Base-by-base conservation (phyloP, 495 filamentous ascomycete genomes). In the Lentithecium fluviatile region DNA sequence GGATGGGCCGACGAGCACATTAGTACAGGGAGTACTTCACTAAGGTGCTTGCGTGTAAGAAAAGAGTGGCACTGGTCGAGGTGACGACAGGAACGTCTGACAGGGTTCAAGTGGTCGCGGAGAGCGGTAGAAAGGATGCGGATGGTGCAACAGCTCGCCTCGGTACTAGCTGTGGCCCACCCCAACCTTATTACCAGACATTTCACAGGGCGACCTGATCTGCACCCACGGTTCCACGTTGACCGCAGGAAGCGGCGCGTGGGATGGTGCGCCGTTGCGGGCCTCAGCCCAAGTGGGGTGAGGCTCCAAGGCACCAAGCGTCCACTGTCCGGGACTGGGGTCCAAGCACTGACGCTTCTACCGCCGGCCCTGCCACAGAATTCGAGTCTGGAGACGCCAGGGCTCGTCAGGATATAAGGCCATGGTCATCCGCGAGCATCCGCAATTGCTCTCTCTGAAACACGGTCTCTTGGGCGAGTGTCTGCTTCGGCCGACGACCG, bases 201-300 rank as follows among this genome's bases (percentile, higher is more conserved):
- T 38, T 50, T 56, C 45, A 46, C 57, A 21, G n/a, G 47, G 53
- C 47, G 48, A 32, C 19, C 37, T 52, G 62, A 65, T 60, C 62
- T 65, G 56, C 62, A 42, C 26, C 62, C 56, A 65, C 56, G 62
- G 62, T 54, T 56, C 62, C 62, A 65, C 62, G 56, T 65, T 60
- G 42, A 29, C 45, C 54, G 56, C 61, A 45, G 32, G 45, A 21
- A 2, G 40, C 15, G 38, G 17, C 49, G 61, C 54, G 49, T 54
- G 48, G 54, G 54, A 61, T 54, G 58, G 58, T 43, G 49, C 21
- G 32, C 42, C 58, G 42, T 23, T 26, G n/a, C 40, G 26, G 23
- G 12, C 10, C 47, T 46, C 36, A 4, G 20, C 13, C 7, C 55
- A 26, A 64, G 56, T 62, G 36, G 61, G 61, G 56, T 65, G 56